These are phyloP conservation scores for Volvox reticuliferus DNA, from an alignment of 139 green algal genomes.

Conservation along the genomic window DNA sequence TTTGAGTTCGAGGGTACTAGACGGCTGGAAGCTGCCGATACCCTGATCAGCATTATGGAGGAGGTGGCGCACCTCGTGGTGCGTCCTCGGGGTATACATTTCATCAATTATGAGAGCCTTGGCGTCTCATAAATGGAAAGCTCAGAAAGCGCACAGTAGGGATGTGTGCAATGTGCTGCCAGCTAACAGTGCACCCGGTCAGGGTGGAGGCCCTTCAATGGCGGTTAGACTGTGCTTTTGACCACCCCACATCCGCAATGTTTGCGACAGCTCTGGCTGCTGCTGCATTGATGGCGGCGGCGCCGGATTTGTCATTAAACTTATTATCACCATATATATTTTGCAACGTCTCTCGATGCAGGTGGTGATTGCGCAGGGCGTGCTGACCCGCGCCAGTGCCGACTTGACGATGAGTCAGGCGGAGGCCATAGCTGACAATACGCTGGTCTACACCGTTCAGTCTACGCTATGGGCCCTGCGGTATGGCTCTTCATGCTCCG, in stretches of 20 bases:
- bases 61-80: constrained; percentile 77
- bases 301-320: no score
- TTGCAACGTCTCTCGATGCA: constrained; percentile 18
- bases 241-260: no score
- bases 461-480: constrained; percentile 76
- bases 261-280: no score
- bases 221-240: no score
- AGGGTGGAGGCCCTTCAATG: no score
- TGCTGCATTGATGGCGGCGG: not conserved
- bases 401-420: constrained; percentile 85
- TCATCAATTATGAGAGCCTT: no score
- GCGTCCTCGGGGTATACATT: constrained; percentile 27
- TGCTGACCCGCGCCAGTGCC: constrained; percentile 61
- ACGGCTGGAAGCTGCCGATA: constrained; percentile 74
- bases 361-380: constrained; percentile 71
- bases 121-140: no score
- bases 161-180: no score
- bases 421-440: constrained; percentile 83
- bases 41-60: constrained; percentile 71
- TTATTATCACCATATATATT: no score
- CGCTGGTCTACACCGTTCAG: constrained; percentile 84
- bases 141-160: no score
- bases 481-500: not conserved
- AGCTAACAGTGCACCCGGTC: no score
- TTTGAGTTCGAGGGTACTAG: constrained; percentile 85